Base-by-base conservation (phyloP, 345 rosid species). In the Mercurialis annua region DNA sequence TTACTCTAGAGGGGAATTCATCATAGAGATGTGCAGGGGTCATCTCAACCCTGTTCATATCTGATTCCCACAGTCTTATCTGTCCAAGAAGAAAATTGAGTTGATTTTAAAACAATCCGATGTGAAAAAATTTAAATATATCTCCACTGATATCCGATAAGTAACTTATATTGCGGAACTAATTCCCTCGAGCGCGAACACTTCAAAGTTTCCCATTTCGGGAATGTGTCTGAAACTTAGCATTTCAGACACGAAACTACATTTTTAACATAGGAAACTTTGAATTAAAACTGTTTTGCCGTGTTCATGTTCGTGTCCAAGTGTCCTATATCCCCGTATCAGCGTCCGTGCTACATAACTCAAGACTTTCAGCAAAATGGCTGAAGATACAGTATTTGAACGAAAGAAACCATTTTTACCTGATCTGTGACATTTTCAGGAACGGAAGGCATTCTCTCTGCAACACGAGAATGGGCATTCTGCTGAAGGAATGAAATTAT, bases 31-130 rank as follows among this genome's bases (percentile, higher is more conserved):
- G 86, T 6, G 91, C 81, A 47, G 83, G 87, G 6, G 85, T 82
- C 86, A 77, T 86, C 83, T 94, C 99, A 42, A 89, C 91, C 78
- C 99, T 85, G 72, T 94, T 89, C 70, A 94, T 70, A 82, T 94
- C 99, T 7, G 90, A 26, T 80, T 94, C 99, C 99, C 99, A 94
- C 65, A 91, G 81, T 81, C 97, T 84, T 77, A 94, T 91, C 97
- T 94, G 82, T 44, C 71, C 72, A 5, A 38, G 51, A 67, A 23
- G 24, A 50, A 7, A 48, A 53, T 23, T 30, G 14, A 48, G 43
- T 23, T 24, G 29, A 60, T 10, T n/a, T 67, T 18, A 14, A 62
- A 66, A 56, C 7, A 55, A 43, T 10, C 57, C 18, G 40, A 59
- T 44, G 33, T 31, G 18, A 54, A 64, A 31, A 61, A 47, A 38